Base-by-base conservation (phyloP, 306 rosid genomes). In the Begonia peltatifolia region DNA sequence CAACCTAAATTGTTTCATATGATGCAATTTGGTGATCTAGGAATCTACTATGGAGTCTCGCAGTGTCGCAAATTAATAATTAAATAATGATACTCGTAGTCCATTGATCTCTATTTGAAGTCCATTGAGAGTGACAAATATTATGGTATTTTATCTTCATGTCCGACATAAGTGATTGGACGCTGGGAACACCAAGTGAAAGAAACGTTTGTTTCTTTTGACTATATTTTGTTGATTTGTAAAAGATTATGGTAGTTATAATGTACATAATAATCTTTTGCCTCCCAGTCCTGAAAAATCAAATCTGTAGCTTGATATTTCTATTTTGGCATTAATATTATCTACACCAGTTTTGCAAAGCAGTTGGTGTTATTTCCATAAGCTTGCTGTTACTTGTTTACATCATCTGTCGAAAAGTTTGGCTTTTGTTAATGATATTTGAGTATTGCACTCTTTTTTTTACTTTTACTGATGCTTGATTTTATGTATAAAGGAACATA, bases 1-100 rank as follows among this genome's bases (percentile, higher is more conserved):
- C 74, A 66, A 63, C 58, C 74, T 63, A 68, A 64, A 56, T 9
- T 71, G 71, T 69, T 10, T 66, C 55, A 42, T 50, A 42, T 47
- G 60, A 59, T 51, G 62, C 60, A 58, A 4, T 38, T 3, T 48
- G 75, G 71, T 79, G 81, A 68, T 2, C 30, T 11, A 10, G 11
- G 41, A 42, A 47, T 68, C 49, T 65, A 61, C 63, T 67, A 25
- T 47, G 67, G 59, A 73, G 7, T 44, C 48, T 44, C 12, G 14
- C 5, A 7, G 12, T 8, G 46, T 43, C 9, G 38, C 0, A 7
- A 30, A 30, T 20, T 30, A 30, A 30, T 30, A 25, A 25, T 30
- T 30, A 7, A 30, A 30, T 30, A 3, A 1, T 30, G 38, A 30
- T 30, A 9, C 38, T 6, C 38, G 38, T 30, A 5, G 38, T 30